Evolutionary conservation across 2,329 filamentous ascomycete species (phyloP).

Genomic region (Phaeomoniella chlamydospora): DNA sequence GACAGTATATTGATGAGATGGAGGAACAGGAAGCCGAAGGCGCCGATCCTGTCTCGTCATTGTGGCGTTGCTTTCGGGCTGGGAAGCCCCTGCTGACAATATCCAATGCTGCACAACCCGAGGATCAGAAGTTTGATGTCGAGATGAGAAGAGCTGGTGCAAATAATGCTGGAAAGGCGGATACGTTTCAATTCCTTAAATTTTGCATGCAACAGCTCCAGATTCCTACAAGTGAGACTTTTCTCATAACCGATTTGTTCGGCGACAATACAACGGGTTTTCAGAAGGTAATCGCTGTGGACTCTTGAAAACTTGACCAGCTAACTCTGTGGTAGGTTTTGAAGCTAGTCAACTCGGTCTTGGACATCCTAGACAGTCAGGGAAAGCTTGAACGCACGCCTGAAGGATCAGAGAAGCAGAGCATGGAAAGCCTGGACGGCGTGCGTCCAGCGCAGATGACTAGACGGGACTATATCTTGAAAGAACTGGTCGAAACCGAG

Average conservation of each 20-base stretch:
- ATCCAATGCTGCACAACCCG: constrained; percentile 72
- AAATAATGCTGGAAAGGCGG: constrained; percentile 52
- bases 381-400: constrained; percentile 55
- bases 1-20: constrained; percentile 57
- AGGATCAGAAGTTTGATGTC: constrained; percentile 47
- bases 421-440: background rate
- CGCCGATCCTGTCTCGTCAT: constrained; percentile 71
- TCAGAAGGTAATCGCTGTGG: constrained; percentile 54
- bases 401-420: background rate
- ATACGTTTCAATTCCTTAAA: constrained; percentile 84
- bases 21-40: constrained; percentile 49
- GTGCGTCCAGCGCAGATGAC: constrained; percentile 41
- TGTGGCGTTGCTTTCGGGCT: constrained; percentile 76
- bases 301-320: background rate
- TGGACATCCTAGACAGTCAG: constrained; percentile 69
- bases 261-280: constrained; percentile 94
- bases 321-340: constrained; percentile 50
- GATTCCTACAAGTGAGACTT: constrained; percentile 68
- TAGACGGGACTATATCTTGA: constrained; percentile 75
- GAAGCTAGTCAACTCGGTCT: constrained; percentile 79
- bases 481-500: constrained; percentile 86
- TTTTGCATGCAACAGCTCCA: constrained; percentile 73
- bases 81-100: constrained; percentile 76
- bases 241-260: constrained; percentile 82
- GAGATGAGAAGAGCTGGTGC: constrained; percentile 45